Base-by-base conservation (phyloP, 2,329 filamentous ascomycete genomes). In the Pseudogymnoascus sp. region DNA sequence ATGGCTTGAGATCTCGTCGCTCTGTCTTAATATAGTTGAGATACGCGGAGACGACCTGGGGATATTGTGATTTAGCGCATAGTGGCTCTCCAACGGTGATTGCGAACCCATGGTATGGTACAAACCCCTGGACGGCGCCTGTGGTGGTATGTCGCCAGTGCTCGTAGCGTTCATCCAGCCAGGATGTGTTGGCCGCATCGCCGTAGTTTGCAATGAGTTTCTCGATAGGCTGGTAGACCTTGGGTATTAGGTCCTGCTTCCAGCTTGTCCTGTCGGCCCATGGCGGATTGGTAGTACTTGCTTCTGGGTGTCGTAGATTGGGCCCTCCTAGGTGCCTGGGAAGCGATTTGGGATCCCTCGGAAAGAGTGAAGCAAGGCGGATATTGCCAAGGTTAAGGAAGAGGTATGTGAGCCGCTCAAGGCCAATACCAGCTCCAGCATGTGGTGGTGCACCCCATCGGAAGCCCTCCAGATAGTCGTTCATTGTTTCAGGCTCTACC, bases 151-250 rank as follows among this genome's bases (percentile, higher is more conserved):
- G 91, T 31, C 93, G 87, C 91, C 91, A 97, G 64, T 96, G 87
- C 71, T 90, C 83, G 74, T 93, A 96, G 6, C 91, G 87, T 6
- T 92, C 89, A 73, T 97, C 93, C 7, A 95, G 83, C 91, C 92
- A 97, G 0, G 91, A 95, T 0, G 93, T 97, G 72, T 96, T 96
- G 59, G 91, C 92, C 1, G 93, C 91, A 75, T 97, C 93, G 66
- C 93, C 93, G 69, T 97, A 97, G 75, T 97, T 97, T 72, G 91
- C 91, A 74, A 97, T 92, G 44, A 97, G 86, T 72, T 96, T 89
- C 73, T 93, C 90, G 4, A 97, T 74, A 0, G 90, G 82, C 61
- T 92, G 92, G 62, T 89, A 79, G 60, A 87, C 80, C 7, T 75
- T 83, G 71, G 78, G 80, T 63, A 76, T 80, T 68, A 76, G 68